Conservation (phyloP, 2,329 filamentous ascomycete genomes). For the Ciborinia camelliae region DNA sequence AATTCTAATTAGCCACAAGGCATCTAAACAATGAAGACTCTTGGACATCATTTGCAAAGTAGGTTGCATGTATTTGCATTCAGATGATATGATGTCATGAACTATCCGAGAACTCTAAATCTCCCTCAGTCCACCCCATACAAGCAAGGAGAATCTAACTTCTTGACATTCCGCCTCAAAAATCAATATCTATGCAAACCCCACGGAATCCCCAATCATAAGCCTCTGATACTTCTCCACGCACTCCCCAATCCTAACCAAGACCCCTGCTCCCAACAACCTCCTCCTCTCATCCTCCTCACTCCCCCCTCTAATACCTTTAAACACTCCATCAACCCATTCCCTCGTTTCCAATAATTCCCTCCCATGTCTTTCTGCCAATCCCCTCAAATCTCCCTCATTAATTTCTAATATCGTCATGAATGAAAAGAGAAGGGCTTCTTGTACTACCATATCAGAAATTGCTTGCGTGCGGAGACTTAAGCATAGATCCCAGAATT, state of each 20-base stretch:
- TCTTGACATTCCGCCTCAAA: not conserved
- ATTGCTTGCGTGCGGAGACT: slow-evolving; percentile 58
- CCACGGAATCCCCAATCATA: slow-evolving; percentile 64
- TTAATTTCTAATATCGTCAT: slow-evolving; percentile 82
- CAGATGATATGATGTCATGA: not conserved
- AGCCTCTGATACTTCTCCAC: slow-evolving; percentile 77
- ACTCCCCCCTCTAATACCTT: slow-evolving; percentile 44
- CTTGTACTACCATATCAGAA: slow-evolving; percentile 64
- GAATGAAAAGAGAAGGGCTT: slow-evolving; percentile 74
- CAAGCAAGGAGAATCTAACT: not conserved
- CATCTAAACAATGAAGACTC: too few species aligned
- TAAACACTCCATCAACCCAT: slow-evolving; percentile 79
- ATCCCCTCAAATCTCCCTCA: slow-evolving; percentile 58
- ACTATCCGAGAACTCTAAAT: not conserved
- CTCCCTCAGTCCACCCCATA: not conserved
- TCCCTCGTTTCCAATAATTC: slow-evolving; percentile 82
- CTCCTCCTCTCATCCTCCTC: slow-evolving; percentile 76
- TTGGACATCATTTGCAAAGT: too few species aligned
- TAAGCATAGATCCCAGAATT: slow-evolving; percentile 82
- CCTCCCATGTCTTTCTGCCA: slow-evolving; percentile 71
- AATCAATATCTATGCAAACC: not conserved
- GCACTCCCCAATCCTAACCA: slow-evolving; percentile 76
- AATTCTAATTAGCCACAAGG: too few species aligned
- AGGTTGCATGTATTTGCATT: not conserved
- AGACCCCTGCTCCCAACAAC: slow-evolving; percentile 71